These are phyloP conservation scores for Colletotrichum neosansevieriae DNA, from an alignment of 2,329 filamentous ascomycete genomes.

Conservation along the genomic window DNA sequence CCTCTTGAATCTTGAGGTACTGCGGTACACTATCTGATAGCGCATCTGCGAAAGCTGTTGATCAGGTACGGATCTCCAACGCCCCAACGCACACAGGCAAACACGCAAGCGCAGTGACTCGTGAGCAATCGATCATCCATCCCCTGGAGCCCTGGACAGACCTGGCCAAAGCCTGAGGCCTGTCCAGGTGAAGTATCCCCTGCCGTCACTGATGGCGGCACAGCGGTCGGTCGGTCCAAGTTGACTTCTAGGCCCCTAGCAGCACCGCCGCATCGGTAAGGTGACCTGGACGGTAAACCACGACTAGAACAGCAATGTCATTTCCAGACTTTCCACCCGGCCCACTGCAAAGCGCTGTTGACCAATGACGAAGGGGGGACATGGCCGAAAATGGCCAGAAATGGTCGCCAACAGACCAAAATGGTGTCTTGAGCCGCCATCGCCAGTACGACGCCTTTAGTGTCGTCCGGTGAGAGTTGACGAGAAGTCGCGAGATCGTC, in stretches of 20 bases:
- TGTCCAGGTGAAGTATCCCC: no score
- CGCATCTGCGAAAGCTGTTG: neutral
- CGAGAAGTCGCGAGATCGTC: constrained; percentile 5
- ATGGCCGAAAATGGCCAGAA: neutral
- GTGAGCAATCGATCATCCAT: no score
- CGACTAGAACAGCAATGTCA: constrained; percentile 39
- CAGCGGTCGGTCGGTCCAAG: neutral
- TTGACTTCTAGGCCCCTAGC: neutral
- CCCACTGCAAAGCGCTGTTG: constrained; percentile 14
- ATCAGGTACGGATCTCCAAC: constrained; percentile 20
- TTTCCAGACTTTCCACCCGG: constrained; percentile 29
- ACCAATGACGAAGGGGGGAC: neutral
- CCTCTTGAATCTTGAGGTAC: no score
- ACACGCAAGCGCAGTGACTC: neutral
- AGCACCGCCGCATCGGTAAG: constrained; percentile 25
- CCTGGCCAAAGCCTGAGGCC: no score
- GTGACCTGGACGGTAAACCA: constrained; percentile 36
- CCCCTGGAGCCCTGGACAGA: no score
- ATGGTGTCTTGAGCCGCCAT: constrained; percentile 14
- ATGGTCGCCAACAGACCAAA: neutral
- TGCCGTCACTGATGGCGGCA: no score
- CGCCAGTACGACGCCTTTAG: constrained; percentile 2
- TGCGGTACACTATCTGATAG: no score
- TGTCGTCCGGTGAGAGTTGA: constrained; percentile 21
- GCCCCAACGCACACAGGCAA: neutral